A percentile compares a stretch with the other conserved stretches of the same genome.
phyloP scores from a whole-genome alignment of 768 basidiomycete genomes.

The Paxillus rubicundulus region DNA sequence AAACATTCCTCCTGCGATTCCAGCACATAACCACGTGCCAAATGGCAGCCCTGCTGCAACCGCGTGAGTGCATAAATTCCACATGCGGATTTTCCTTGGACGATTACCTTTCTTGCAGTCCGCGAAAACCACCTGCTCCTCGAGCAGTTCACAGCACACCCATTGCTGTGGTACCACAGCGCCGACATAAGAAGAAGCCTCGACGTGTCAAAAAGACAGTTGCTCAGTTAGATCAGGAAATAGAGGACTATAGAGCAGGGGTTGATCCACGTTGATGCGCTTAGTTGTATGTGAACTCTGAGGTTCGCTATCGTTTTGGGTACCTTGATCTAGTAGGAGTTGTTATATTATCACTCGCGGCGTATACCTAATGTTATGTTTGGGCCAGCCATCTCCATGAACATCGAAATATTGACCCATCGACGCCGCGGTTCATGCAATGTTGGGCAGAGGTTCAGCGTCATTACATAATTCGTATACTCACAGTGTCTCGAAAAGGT shows the following conservation, averaged over 20 bases:
- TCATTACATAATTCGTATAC: conserved; percentile 20
- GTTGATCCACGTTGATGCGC: conserved; percentile 11
- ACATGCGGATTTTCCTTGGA: neutral
- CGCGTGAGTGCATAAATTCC: conserved; percentile 9
- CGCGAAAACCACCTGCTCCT: conserved; percentile 18
- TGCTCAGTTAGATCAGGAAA: conserved; percentile 71
- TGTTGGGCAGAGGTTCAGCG: too few relatives aligned
- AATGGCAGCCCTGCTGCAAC: conserved; percentile 11
- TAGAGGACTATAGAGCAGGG: conserved; percentile 72
- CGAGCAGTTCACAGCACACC: conserved; percentile 19
- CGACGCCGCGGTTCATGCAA: too few relatives aligned
- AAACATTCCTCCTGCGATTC: neutral
- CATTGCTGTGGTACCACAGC: conserved; percentile 30
- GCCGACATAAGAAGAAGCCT: conserved; percentile 69
- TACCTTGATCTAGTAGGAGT: neutral
- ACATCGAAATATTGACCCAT: too few relatives aligned
- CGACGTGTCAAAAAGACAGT: conserved; percentile 67
- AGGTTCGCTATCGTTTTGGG: neutral
- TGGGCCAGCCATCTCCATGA: neutral
- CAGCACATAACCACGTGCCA: conserved; percentile 13
- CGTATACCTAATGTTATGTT: neutral
- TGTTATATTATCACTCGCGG: neutral
- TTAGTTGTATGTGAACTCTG: conserved; percentile 12
- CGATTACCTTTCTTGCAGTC: conserved; percentile 8
- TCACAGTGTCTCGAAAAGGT: too few relatives aligned